Evolutionary conservation across 1,284 basidiomycete species (phyloP), one percentile per base, ranked within the genome.

Genomic region (Kwoniella shivajii): DNA sequence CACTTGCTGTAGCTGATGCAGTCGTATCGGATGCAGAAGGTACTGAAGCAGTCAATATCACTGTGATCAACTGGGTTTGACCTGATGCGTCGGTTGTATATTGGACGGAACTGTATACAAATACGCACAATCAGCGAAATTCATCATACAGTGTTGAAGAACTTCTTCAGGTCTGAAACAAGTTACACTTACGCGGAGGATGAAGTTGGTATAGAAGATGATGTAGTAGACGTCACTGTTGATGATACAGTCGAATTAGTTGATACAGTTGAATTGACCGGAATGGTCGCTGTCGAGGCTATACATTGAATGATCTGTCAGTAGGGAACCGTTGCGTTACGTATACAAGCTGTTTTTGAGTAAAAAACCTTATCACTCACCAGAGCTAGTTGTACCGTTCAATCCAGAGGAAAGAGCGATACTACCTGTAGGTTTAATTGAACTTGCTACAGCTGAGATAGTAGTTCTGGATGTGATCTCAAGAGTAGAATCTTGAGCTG

Each of bases 51-150:
- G 58, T 52, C n/a, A 58, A 53, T 46, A 61, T 38, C 31, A 60
- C 46, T 6, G 69, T 73, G 29, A 70, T 48, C 43, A 69, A 41
- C 41, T 63, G 54, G 22, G 68, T 66, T 33, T 62, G 57, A 18
- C 71, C 71, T 14, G 60, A 61, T 22, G 60, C 64, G 44, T 73
- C 63, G 38, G 64, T 65, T 5, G 62, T 63, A 41, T 56, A 57
- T 48, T 61, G 59, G 5, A 64, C 49, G 31, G 62, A 64, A 20
- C 44, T 54, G 20, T 18, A 11, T n/a, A n/a, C 6, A 14, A 22
- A 4, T n/a, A 16, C 16, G 24, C n/a, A 38, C 26, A 11, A 39
- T 18, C 7, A 31, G 11, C 39, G 31, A 2, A 41, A 18, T 14
- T 30, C 27, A 9, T 41, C 6, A 22, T 29, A 24, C 24, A 4